Conservation (phyloP, 2,329 filamentous ascomycete species). For the Helicocarpus griseus region DNA sequence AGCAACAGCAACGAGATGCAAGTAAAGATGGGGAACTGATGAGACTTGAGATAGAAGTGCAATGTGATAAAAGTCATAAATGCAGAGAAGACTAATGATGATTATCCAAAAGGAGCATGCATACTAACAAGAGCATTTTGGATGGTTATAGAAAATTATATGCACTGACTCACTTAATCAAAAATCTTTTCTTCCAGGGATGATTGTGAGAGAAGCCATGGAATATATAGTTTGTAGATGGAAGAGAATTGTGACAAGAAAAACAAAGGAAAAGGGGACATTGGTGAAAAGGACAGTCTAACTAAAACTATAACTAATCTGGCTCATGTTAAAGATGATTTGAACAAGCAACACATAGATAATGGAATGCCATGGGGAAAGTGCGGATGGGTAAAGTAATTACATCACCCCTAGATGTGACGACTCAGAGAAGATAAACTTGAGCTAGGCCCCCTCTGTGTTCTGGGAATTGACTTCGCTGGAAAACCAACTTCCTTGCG, state of each 20-base stretch:
- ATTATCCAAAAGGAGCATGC: no score
- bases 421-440: no score
- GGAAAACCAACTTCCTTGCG: no score
- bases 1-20: not conserved
- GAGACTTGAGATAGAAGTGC: not conserved
- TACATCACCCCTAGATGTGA: no score
- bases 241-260: not conserved
- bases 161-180: no score
- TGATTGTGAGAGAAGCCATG: no score
- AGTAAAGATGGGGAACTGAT: not conserved
- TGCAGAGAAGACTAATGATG: no score
- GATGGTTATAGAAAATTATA: no score
- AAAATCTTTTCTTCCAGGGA: no score
- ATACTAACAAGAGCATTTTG: no score
- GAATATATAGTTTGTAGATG: not conserved
- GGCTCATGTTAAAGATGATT: not conserved
- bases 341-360: not conserved
- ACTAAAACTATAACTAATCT: not conserved
- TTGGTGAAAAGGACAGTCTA: not conserved
- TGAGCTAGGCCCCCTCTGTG: no score
- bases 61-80: not conserved
- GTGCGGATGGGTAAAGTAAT: not conserved
- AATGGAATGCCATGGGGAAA: not conserved
- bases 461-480: no score
- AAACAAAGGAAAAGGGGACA: not conserved